Evolutionary conservation across 2,329 filamentous ascomycete genomes (phyloP).

Genomic region (Cladophialophora exuberans): DNA sequence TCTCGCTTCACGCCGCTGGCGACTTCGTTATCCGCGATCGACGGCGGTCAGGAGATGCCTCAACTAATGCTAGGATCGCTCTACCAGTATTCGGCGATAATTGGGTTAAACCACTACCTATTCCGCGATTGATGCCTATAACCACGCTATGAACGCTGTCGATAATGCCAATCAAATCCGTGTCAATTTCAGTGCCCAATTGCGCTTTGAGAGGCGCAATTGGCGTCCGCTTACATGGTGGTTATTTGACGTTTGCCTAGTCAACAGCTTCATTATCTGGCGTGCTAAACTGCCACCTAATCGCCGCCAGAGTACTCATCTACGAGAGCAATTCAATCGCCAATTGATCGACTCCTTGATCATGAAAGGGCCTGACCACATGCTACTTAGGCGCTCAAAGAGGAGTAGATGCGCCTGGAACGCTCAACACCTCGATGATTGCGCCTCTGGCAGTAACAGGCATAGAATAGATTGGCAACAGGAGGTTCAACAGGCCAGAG

Average conservation of each 20-base stretch:
- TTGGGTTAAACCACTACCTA: neutral
- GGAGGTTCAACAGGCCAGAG: too few species aligned
- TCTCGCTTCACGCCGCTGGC: neutral
- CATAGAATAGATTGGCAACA: neutral
- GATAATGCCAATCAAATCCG: neutral
- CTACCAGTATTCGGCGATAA: neutral
- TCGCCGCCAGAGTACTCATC: neutral
- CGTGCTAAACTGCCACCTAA: neutral
- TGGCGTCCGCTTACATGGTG: slow-evolving; percentile 1
- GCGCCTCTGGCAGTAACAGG: neutral
- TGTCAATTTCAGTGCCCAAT: neutral
- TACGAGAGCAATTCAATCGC: neutral
- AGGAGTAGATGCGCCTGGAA: neutral
- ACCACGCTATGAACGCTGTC: slow-evolving; percentile 1
- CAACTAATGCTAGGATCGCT: neutral
- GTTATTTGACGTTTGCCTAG: neutral
- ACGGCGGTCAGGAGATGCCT: neutral
- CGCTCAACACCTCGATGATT: neutral
- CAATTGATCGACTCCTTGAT: neutral
- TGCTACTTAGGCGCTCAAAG: neutral
- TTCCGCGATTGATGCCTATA: slow-evolving; percentile 2
- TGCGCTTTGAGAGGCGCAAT: neutral
- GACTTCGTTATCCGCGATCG: neutral
- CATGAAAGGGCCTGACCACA: neutral
- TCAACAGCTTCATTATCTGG: neutral